These are phyloP conservation scores for Asterophora parasitica DNA, from an alignment of 768 basidiomycete genomes.

Conservation along the genomic window DNA sequence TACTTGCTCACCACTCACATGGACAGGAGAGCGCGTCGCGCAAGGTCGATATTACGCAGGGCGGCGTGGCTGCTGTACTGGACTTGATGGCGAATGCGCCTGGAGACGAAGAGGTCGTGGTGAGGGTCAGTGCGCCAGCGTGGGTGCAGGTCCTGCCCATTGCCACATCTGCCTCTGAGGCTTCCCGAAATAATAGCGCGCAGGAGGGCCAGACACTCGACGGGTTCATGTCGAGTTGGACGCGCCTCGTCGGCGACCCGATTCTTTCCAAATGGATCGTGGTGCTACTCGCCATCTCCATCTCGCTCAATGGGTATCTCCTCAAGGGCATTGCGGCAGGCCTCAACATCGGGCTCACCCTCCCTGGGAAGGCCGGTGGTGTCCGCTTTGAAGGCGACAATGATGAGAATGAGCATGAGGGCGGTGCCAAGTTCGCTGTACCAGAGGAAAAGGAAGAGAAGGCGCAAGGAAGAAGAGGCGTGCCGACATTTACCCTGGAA, in stretches of 20 bases:
- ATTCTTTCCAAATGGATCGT: constrained; percentile 95
- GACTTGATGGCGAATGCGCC: constrained; percentile 11
- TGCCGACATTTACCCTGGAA: constrained; percentile 47
- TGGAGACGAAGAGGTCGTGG: constrained; percentile 39
- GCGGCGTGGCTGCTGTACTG: constrained; percentile 54
- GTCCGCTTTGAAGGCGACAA: constrained; percentile 13
- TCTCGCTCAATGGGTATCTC: constrained; percentile 89
- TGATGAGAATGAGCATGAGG: constrained; percentile 18
- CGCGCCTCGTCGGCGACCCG: constrained; percentile 87
- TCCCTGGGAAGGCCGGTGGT: constrained; percentile 20
- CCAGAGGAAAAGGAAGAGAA: constrained; percentile 5
- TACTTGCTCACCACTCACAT: constrained; percentile 31
- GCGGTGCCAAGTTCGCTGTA: constrained; percentile 16
- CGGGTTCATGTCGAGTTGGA: constrained; percentile 88
- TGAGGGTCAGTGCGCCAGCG: constrained; percentile 59
- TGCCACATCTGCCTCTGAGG: constrained; percentile 4
- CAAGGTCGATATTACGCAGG: constrained; percentile 62
- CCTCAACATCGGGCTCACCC: constrained; percentile 18
- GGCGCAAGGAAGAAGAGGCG: background rate
- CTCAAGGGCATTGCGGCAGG: constrained; percentile 75
- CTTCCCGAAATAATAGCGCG: too few species aligned
- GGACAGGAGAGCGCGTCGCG: constrained; percentile 21
- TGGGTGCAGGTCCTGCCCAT: constrained; percentile 44
- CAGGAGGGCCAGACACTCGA: constrained; percentile 52
- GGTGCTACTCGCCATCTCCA: constrained; percentile 75